A percentile compares a stretch with the other conserved stretches of the same genome.
Conservation (phyloP, 768 basidiomycete genomes). For the Macrocybe gigantea region DNA sequence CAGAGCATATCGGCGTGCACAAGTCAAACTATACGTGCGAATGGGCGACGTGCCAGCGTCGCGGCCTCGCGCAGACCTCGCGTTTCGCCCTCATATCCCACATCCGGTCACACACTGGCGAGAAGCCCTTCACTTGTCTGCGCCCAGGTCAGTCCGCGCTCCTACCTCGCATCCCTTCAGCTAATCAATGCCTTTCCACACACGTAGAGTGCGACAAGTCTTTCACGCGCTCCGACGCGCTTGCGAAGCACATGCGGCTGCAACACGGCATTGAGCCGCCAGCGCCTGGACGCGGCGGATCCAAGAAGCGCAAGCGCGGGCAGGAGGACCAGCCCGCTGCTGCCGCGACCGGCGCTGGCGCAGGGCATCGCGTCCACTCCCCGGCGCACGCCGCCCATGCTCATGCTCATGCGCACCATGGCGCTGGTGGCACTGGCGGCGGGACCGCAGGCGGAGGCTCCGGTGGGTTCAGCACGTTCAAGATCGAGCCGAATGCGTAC, state of each 20-base stretch:
- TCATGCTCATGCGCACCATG: not conserved
- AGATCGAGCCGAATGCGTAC: constrained; percentile 46
- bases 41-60: constrained; percentile 78
- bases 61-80: constrained; percentile 81
- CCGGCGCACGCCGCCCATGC: constrained; percentile 14
- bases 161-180: not conserved
- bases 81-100: constrained; percentile 90
- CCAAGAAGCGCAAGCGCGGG: constrained; percentile 64
- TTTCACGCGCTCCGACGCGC: constrained; percentile 91
- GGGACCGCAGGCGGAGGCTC: constrained; percentile 4
- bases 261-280: constrained; percentile 79
- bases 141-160: constrained; percentile 53
- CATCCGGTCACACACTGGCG: constrained; percentile 88
- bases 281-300: constrained; percentile 64
- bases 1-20: constrained; percentile 79
- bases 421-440: not conserved
- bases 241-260: constrained; percentile 87
- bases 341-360: constrained; percentile 16
- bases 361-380: constrained; percentile 9
- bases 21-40: constrained; percentile 86
- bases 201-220: constrained; percentile 85
- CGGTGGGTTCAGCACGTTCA: constrained; percentile 53
- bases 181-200: constrained; percentile 5
- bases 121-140: constrained; percentile 86
- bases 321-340: constrained; percentile 28